phyloP scores from a whole-genome alignment of 371 early-diverging fungal genomes.

The Cokeromyces recurvatus region DNA sequence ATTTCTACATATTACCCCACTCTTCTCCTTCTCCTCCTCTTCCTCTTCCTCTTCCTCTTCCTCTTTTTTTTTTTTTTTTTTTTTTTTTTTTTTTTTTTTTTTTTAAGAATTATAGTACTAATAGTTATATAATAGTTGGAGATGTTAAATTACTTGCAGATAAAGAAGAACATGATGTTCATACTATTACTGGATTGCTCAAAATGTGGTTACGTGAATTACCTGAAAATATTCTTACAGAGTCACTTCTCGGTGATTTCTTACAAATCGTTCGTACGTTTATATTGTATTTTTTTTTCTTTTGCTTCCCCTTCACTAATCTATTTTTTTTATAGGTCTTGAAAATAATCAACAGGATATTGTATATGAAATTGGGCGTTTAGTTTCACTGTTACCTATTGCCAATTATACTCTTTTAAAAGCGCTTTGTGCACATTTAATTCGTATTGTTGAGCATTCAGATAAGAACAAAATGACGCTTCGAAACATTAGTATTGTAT shows the following conservation, averaged over 20 bases:
- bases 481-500: conserved; percentile 92
- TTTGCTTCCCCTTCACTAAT: neutral
- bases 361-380: conserved; percentile 69
- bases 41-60: too few species aligned
- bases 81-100: too few species aligned
- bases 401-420: conserved; percentile 89
- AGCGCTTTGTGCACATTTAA: conserved; percentile 81
- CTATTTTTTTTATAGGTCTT: conserved; percentile 46
- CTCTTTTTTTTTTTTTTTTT: neutral
- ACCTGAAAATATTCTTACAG: conserved; percentile 81
- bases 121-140: conserved; percentile 15
- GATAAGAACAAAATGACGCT: conserved; percentile 91
- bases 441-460: conserved; percentile 77
- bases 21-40: too few species aligned
- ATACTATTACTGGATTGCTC: conserved; percentile 87
- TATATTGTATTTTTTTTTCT: neutral
- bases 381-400: conserved; percentile 76
- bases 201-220: conserved; percentile 91
- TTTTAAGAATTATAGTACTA: too few species aligned
- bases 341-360: conserved; percentile 67
- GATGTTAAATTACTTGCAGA: conserved; percentile 36
- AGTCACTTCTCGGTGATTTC: conserved; percentile 75
- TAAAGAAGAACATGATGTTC: conserved; percentile 76
- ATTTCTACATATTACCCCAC: too few species aligned
- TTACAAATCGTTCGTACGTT: conserved; percentile 62